A percentile compares a stretch with the other conserved stretches of the same genome.
phyloP scores from a whole-genome alignment of 2,329 filamentous ascomycete species.

The Aspergillus ustus region DNA sequence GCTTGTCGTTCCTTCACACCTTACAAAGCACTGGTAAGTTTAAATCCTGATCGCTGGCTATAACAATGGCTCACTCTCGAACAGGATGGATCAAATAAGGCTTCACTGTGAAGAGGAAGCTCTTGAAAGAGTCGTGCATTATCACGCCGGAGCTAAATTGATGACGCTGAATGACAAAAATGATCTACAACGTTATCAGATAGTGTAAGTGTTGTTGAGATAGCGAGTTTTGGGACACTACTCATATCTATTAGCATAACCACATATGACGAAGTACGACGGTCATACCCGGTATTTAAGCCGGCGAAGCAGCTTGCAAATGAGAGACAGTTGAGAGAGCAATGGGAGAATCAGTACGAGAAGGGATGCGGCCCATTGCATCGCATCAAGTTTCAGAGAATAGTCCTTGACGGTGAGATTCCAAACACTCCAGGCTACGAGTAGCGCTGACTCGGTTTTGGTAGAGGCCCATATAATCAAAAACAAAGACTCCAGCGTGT shows the following conservation, averaged over 20 bases:
- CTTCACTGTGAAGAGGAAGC: constrained; percentile 34
- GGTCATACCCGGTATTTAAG: constrained; percentile 36
- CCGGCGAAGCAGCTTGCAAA: constrained; percentile 21
- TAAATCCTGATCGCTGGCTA: not conserved
- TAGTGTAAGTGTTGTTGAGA: constrained; percentile 28
- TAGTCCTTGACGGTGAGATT: constrained; percentile 46
- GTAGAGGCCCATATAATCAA: constrained; percentile 44
- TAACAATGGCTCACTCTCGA: not conserved
- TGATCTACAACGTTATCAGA: constrained; percentile 24
- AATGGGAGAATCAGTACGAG: constrained; percentile 31
- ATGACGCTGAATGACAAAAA: constrained; percentile 24
- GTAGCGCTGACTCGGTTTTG: not conserved
- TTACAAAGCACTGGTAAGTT: constrained; percentile 42
- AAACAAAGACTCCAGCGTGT: constrained; percentile 39
- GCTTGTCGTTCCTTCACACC: constrained; percentile 41
- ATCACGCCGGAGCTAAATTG: constrained; percentile 29
- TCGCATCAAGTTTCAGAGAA: constrained; percentile 40
- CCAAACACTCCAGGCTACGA: not conserved
- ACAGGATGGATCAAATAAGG: constrained; percentile 36
- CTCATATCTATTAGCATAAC: constrained; percentile 36
- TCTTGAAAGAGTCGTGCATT: constrained; percentile 30
- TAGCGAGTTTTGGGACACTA: not conserved
- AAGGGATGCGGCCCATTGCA: constrained; percentile 39
- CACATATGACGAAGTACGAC: constrained; percentile 43
- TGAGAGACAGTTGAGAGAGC: constrained; percentile 27